Evolutionary conservation across 345 rosid species (phyloP), one percentile per base, ranked within the genome.

Genomic region (Brassica juncea): DNA sequence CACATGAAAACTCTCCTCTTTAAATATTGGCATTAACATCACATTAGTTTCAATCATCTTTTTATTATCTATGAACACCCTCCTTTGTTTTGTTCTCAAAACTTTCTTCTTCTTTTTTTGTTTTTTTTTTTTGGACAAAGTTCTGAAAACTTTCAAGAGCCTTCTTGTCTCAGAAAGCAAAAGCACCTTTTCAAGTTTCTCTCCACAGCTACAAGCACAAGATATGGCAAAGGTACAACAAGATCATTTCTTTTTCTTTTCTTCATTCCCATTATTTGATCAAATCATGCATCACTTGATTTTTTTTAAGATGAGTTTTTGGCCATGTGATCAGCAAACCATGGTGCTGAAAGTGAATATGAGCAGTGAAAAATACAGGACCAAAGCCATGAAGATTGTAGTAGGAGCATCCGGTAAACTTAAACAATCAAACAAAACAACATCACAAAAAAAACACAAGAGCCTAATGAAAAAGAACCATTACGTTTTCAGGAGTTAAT

Each of bases 1-100:
- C 42, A 72, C 68, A 72, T 61, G 76, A 61, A 8, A 35, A 60
- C 39, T 72, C 39, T 72, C 58, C 55, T 72, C 68, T 47, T 61
- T 72, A 25, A 27, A 72, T 8, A 39, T 5, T 25, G 59, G 2
- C 60, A 27, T 60, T 72, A 39, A 72, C 42, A 58, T 23, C 57
- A 34, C 39, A 27, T 60, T 3, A 5, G 5, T 27, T 15, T 59
- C 75, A 39, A 37, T 72, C 75, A 15, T 54, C 65, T 39, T 73
- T 73, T 25, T 8, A 72, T 72, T 27, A 61, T 11, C 68, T 42
- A 6, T 37, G 5, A 39, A 39, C 44, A 39, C 59, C 25, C 16
- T 42, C 54, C 15, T 73, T 39, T 4, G 68, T 11, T 72, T 61
- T 3, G 44, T 42, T 72, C 68, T 72, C 10, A 39, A 39, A 39